These are phyloP conservation scores for Alternaria alternata DNA, from an alignment of 2,329 filamentous ascomycete genomes.

Conservation along the genomic window DNA sequence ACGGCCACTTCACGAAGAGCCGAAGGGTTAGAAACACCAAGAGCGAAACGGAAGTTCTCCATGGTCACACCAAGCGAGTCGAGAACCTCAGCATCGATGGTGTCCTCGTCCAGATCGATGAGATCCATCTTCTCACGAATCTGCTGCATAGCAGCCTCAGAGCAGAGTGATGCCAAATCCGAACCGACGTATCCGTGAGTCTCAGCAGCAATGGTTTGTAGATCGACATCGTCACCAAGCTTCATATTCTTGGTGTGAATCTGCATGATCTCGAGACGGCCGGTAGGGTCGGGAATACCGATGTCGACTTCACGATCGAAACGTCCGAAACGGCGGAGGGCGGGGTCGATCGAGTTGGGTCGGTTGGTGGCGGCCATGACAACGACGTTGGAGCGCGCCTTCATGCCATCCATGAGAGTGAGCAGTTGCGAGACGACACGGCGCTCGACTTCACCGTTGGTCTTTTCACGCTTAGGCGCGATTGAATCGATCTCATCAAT, in stretches of 20 bases:
- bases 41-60: constrained; percentile 99
- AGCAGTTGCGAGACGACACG: constrained; percentile 96
- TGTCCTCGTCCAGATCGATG: constrained; percentile 98
- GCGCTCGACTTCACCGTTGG: constrained; percentile 97
- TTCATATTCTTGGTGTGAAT: constrained; percentile 99
- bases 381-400: constrained; percentile 96
- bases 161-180: constrained; percentile 97
- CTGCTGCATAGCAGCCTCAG: constrained; percentile 99
- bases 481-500: constrained; percentile 99
- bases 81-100: constrained; percentile 96
- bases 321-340: constrained; percentile 95
- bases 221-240: constrained; percentile 92
- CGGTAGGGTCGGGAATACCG: constrained; percentile 95
- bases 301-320: constrained; percentile 99
- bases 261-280: constrained; percentile 97
- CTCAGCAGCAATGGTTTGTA: constrained; percentile 95
- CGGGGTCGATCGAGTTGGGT: constrained; percentile 97
- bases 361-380: constrained; percentile 99
- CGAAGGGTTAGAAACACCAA: constrained; percentile 97
- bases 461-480: constrained; percentile 99
- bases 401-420: constrained; percentile 99
- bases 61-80: constrained; percentile 98
- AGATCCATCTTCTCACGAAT: constrained; percentile 99
- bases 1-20: constrained; percentile 98
- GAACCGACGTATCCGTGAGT: constrained; percentile 99